Evolutionary conservation across 768 basidiomycete genomes (phyloP), one percentile per base, ranked within the genome.

Genomic region (Boletus vinaceobasis): DNA sequence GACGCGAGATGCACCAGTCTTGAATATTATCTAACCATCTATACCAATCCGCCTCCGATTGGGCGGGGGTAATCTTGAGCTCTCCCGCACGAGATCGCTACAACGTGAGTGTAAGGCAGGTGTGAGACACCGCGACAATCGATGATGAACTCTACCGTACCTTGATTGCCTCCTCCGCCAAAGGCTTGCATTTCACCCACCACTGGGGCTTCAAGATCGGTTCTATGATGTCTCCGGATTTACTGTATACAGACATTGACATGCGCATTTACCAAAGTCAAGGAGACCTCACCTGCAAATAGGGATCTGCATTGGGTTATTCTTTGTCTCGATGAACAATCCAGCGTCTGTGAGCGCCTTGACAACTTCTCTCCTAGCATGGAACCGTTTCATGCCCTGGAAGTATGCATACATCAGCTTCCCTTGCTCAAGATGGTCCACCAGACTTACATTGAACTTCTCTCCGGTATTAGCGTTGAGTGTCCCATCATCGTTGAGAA

Each of bases 1-100:
- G 97, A 50, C 97, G 89, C 2, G 97, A 98, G 65, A 98, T 88
- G 74, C 97, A 99, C 97, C 97, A 99, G 67, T 98, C 97, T 72
- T 98, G 93, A 56, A 97, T 93, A 60, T 81, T 83, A 60, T 94
- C 92, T 36, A 98, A 75, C 96, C 97, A 98, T 53, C 92, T 82
- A 69, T 90, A 94, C 95, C 94, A 98, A 38, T 99, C 96, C 42
- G 80, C 84, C 65, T 97, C 96, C 9, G 90, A 94, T 48, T 82
- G 79, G 63, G 90, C 90, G 2, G 96, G 97, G 8, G 78, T 72
- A 56, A 98, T 93, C 40, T 77, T 61, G 43, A 98, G 78, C 67
- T 98, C 96, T 26, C 96, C 96, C 0, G 88, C 89, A 43, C 79
- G 77, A 5, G 94, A 97, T 48, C 93, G 88, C 94, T 96, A 64